Percentiles rank a stretch among this genome's conserved stretches.
phyloP scores from a whole-genome alignment of 352 stramenopile species.

The Phytopythium boreale region DNA sequence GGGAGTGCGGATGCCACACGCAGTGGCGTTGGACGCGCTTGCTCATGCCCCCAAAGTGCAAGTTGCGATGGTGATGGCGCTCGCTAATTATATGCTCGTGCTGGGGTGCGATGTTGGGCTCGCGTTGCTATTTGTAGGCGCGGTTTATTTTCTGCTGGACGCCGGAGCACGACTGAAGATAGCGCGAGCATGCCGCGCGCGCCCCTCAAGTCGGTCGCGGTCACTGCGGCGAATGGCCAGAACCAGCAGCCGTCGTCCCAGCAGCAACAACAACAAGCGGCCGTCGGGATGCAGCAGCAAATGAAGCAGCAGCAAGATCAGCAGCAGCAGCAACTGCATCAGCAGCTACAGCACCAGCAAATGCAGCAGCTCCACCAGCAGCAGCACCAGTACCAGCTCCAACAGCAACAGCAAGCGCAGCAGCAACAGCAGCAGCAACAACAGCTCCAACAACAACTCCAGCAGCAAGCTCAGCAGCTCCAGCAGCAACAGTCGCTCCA shows the following conservation, averaged over 20 bases:
- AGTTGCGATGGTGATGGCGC: neutral
- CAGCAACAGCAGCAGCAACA: conserved; percentile 32
- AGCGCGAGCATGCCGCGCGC: conserved; percentile 1
- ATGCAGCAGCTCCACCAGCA: conserved; percentile 18
- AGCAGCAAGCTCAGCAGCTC: conserved; percentile 31
- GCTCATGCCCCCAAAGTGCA: neutral
- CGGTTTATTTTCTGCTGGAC: conserved; percentile 2
- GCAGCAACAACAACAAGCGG: conserved; percentile 25
- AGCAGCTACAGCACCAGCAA: conserved; percentile 26
- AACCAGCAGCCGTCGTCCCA: conserved; percentile 14
- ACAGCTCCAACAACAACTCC: conserved; percentile 30
- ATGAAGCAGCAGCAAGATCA: conserved; percentile 8
- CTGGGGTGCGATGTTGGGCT: neutral
- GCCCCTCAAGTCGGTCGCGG: conserved; percentile 1
- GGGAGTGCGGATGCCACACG: neutral
- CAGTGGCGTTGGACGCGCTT: neutral
- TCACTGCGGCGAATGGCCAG: conserved; percentile 15
- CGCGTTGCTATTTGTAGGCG: neutral
- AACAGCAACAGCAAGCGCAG: conserved; percentile 12
- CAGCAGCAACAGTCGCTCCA: conserved; percentile 36
- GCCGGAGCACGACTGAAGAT: neutral
- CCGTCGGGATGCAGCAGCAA: conserved; percentile 19
- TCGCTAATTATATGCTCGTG: neutral
- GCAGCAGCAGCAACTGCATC: conserved; percentile 1
- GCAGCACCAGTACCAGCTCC: conserved; percentile 21